Conservation (phyloP, 148 eudicot species). For the Silene uniflora region DNA sequence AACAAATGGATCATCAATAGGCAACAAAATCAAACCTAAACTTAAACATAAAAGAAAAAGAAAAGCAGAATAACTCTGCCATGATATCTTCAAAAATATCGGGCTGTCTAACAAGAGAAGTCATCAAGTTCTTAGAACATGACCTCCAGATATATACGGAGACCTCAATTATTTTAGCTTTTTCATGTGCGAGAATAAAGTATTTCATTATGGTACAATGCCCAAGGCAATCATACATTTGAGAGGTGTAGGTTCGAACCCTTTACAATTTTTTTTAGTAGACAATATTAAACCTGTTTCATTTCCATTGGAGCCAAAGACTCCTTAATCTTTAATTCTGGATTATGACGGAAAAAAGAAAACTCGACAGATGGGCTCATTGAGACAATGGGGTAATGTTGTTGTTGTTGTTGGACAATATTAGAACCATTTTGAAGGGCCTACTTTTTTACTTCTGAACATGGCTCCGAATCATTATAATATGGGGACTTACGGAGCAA, state of each 20-base stretch:
- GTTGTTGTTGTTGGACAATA: no score
- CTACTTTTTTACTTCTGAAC: not conserved
- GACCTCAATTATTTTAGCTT: no score
- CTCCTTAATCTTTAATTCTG: no score
- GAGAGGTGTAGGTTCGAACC: not conserved
- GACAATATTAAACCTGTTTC: not conserved
- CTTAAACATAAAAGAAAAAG: not conserved
- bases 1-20: not conserved
- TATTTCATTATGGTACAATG: not conserved
- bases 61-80: not conserved
- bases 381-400: no score
- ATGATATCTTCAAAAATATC: not conserved
- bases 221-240: not conserved
- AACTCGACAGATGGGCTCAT: no score
- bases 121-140: no score
- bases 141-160: no score
- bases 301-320: no score
- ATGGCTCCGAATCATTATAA: not conserved
- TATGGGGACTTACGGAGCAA: slow-evolving; percentile 72
- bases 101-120: not conserved
- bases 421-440: not conserved
- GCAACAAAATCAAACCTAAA: not conserved
- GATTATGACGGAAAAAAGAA: no score
- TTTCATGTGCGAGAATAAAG: not conserved
- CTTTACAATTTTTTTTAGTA: not conserved